Base-by-base conservation (phyloP, 2,329 filamentous ascomycete species). In the Aspergillus puulaauensis region DNA sequence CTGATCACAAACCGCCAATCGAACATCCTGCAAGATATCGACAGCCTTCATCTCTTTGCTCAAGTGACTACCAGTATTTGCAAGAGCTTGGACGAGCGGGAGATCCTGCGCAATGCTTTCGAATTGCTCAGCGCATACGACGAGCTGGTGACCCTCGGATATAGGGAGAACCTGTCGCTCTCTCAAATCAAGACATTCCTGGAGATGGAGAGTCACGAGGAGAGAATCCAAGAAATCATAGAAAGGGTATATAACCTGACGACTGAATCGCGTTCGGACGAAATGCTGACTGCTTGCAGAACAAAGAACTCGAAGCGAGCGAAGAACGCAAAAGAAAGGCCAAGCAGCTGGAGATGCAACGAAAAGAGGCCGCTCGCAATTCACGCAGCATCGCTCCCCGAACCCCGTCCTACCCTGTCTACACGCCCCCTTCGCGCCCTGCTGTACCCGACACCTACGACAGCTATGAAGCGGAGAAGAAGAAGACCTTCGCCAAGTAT, bases 1-100 rank as follows among this genome's bases (percentile, higher is more conserved):
- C 87, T 99, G 71, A 98, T 99, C 79, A 99, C 96, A 76, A 99
- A 99, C 83, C 90, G 92, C 70, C 95, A 98, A 82, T 98, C 93
- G 77, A 99, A 99, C 79, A 99, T 99, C 67, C 85, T 99, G 52
- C 95, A 99, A 80, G 95, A 99, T 77, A 99, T 99, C 76, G 95
- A 98, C 79, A 96, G 95, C 59, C 85, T 99, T 60, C 96, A 99
- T 76, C 85, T 99, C 19, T 99, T 99, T 74, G 93, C 93, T 59
- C 95, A 99, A 80, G 93, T 99, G 15, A 95, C 97, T 55, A 91
- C 90, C 59, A 96, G 90, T 77, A 93, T 96, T 71, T 99, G 95
- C 86, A 96, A 93, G 80, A 96, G 86, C 67, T 77, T 98, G 60
- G 96, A 99, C 70, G 96, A 99, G 81, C 85, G 93, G 62, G 96